Evolutionary conservation across 345 rosid species (phyloP).

Genomic region (Ceriops zippeliana): DNA sequence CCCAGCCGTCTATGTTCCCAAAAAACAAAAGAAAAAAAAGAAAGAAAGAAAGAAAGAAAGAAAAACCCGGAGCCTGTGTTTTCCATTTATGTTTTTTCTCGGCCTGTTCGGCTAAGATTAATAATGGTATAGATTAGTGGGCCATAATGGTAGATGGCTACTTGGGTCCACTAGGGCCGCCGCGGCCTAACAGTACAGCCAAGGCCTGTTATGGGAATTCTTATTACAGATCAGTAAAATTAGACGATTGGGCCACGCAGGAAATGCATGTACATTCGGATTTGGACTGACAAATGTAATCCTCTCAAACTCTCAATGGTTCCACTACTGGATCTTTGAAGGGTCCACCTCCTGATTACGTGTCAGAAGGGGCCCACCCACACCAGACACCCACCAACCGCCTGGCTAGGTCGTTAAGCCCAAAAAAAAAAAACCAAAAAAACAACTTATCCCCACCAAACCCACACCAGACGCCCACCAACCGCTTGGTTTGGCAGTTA

Average conservation of each 20-base stretch:
- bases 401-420: background rate
- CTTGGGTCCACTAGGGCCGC: background rate
- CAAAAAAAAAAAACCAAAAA: background rate
- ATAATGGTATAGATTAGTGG: background rate
- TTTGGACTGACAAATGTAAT: too few relatives aligned
- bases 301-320: background rate
- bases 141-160: background rate
- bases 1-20: too few relatives aligned
- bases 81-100: too few relatives aligned
- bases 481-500: background rate
- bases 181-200: background rate
- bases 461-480: conserved; percentile 3
- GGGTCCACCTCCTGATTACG: background rate
- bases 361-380: conserved; percentile 1
- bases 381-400: background rate
- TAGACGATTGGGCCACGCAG: too few relatives aligned
- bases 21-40: too few relatives aligned
- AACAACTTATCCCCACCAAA: background rate
- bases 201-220: background rate
- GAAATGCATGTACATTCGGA: too few relatives aligned
- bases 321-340: background rate
- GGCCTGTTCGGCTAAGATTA: too few relatives aligned
- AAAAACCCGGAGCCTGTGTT: too few relatives aligned
- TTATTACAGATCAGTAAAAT: too few relatives aligned
- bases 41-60: too few relatives aligned